phyloP scores from a whole-genome alignment of 1,284 basidiomycete species.

The Ustilago trichophora region DNA sequence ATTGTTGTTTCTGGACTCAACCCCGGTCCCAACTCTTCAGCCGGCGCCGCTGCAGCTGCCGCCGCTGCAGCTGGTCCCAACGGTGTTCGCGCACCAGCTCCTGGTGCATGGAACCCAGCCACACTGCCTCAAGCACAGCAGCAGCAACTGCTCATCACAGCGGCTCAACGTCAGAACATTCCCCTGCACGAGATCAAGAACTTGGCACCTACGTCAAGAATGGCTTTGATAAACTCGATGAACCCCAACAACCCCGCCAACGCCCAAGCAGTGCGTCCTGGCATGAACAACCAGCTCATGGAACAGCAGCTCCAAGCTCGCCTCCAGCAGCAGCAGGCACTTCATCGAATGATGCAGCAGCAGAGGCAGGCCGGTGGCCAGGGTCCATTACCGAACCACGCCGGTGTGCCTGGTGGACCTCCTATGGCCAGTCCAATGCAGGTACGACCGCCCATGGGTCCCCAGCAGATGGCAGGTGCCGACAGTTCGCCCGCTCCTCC shows the following conservation, averaged over 20 bases:
- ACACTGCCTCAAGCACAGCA: slow-evolving; percentile 56
- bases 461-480: slow-evolving; percentile 33
- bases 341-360: slow-evolving; percentile 55
- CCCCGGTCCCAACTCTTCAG: slow-evolving; percentile 13
- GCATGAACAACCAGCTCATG: slow-evolving; percentile 38
- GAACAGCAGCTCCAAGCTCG: slow-evolving; percentile 58
- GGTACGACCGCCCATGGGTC: slow-evolving; percentile 39
- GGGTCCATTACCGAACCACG: slow-evolving; percentile 8
- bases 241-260: slow-evolving; percentile 49
- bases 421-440: slow-evolving; percentile 37
- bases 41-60: slow-evolving; percentile 2
- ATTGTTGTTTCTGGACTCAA: slow-evolving; percentile 37
- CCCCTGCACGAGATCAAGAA: slow-evolving; percentile 62
- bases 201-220: slow-evolving; percentile 52
- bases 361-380: slow-evolving; percentile 37
- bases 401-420: slow-evolving; percentile 21
- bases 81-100: slow-evolving; percentile 20
- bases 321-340: slow-evolving; percentile 51
- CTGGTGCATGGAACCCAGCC: slow-evolving; percentile 42
- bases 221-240: slow-evolving; percentile 56
- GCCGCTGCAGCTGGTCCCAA: slow-evolving; percentile 12
- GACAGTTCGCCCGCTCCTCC: slow-evolving; percentile 35
- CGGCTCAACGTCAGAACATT: slow-evolving; percentile 58
- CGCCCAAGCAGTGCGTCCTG: slow-evolving; percentile 35
- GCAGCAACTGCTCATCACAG: slow-evolving; percentile 58